These are phyloP conservation scores for Trichoderma orchidacearum DNA, from an alignment of 495 filamentous ascomycete species.

Conservation along the genomic window DNA sequence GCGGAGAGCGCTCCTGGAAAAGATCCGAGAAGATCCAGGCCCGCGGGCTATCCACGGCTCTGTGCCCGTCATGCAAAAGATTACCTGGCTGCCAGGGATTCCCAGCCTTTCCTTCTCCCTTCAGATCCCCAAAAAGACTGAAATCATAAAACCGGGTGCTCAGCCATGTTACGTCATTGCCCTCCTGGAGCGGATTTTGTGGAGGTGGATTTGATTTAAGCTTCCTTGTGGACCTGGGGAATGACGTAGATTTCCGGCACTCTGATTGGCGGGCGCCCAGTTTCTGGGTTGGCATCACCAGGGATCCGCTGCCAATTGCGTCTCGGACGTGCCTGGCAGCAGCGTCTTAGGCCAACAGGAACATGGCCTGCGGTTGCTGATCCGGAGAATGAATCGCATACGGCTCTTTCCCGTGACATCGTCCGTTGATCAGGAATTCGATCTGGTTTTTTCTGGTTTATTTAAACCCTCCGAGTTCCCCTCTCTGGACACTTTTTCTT, in stretches of 20 bases:
- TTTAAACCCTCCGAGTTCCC: not conserved
- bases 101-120: no score
- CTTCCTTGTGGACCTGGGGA: not conserved
- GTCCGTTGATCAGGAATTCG: not conserved
- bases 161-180: no score
- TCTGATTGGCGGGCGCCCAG: not conserved
- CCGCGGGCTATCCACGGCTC: no score
- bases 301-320: not conserved
- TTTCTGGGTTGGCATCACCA: not conserved
- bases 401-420: not conserved
- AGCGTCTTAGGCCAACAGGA: not conserved
- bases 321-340: not conserved
- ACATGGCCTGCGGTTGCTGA: not conserved
- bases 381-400: not conserved
- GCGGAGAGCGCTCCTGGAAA: not conserved
- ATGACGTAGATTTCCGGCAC: not conserved
- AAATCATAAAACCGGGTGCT: no score
- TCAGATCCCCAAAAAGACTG: no score
- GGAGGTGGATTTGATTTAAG: no score
- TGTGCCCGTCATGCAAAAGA: constrained; percentile 7
- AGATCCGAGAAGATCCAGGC: not conserved
- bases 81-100: no score
- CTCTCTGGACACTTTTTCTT: not conserved
- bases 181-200: no score
- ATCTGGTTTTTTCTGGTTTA: not conserved